Evolutionary conservation across 495 filamentous ascomycete species (phyloP), one percentile per base, ranked within the genome.

Genomic region (Wilcoxina mikolae): DNA sequence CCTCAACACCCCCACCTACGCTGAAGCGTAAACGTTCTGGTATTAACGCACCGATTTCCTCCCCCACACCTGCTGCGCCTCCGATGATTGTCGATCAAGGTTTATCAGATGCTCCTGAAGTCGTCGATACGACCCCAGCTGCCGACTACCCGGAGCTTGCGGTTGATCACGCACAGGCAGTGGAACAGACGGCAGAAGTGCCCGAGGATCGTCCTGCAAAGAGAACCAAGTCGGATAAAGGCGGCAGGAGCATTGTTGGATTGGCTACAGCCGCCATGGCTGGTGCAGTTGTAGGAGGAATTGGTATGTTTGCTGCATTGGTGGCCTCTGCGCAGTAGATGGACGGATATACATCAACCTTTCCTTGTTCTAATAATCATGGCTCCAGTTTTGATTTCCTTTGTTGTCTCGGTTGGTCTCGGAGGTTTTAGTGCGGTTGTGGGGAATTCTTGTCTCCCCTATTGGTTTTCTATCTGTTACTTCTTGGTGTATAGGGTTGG

Each of bases 291-390:
- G 63, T 74, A 35, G 74, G 74, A 48, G 69, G 72, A 45, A 64
- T 77, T 43, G 72, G 73, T 22, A 71, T 74, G 41, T 69, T 77
- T 59, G 74, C 71, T 27, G 61, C 68, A 26, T 64, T 77, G 31
- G 73, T 75, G 47, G 61, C 61, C 38, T 55, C 56, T 51, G 61
- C 61, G 17, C 61, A 49, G 27, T 49, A 49, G 18, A n/a, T 9
- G 42, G 42, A 9, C 7, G 31, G 7, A 35, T 15, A 35, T 7
- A 15, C 15, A 35, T 15, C 7, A 35, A 7, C 7, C 15, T 35
- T 35, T 35, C 15, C 7, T 35, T 7, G 7, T 7, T 35, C 31
- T 15, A 35, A 35, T 35, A 35, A 7, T 35, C 31, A 7, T 7
- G 31, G n/a, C n/a, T 35, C 31, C 7, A 7, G 31, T 35, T 15